A percentile compares a stretch with the other conserved stretches of the same genome.
phyloP scores from a whole-genome alignment of 257 asterid genomes.

The Rhazya stricta region DNA sequence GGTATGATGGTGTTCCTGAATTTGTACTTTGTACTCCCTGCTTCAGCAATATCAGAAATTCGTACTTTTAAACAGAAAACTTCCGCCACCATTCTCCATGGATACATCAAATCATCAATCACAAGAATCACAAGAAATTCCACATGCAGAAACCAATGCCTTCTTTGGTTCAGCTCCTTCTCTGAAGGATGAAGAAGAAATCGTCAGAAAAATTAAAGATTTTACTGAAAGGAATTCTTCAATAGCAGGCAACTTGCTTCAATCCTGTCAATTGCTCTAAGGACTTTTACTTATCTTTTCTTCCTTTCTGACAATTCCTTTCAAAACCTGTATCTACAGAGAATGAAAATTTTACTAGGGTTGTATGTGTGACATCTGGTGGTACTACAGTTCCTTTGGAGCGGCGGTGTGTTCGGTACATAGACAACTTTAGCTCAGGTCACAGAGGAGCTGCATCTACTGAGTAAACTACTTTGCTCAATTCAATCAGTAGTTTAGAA shows the following conservation, averaged over 20 bases:
- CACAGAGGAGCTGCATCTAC: constrained; percentile 97
- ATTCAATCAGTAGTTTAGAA: constrained; percentile 1
- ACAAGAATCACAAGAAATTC: constrained; percentile 30
- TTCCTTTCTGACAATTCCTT: background rate
- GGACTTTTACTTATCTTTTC: background rate
- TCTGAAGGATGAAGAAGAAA: constrained; percentile 52
- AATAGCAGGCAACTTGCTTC: constrained; percentile 39
- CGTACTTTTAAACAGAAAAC: background rate
- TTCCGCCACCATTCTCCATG: constrained; percentile 15
- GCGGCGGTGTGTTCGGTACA: constrained; percentile 83
- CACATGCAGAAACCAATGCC: constrained; percentile 41
- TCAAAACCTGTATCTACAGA: constrained; percentile 27
- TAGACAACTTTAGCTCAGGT: constrained; percentile 96
- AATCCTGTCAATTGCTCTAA: background rate
- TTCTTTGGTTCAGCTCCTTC: constrained; percentile 92
- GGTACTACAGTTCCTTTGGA: constrained; percentile 98
- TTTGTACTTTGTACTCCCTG: background rate
- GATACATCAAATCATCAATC: constrained; percentile 28
- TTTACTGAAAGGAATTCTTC: constrained; percentile 35
- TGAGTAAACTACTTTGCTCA: constrained; percentile 47
- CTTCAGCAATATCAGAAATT: background rate
- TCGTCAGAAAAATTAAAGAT: constrained; percentile 43
- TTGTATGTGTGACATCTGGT: constrained; percentile 92
- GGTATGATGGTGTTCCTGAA: background rate
- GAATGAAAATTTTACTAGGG: constrained; percentile 38